A percentile compares a stretch with the other conserved stretches of the same genome.
Conservation (phyloP, 2,329 filamentous ascomycete species). For the Trichophyton simii region DNA sequence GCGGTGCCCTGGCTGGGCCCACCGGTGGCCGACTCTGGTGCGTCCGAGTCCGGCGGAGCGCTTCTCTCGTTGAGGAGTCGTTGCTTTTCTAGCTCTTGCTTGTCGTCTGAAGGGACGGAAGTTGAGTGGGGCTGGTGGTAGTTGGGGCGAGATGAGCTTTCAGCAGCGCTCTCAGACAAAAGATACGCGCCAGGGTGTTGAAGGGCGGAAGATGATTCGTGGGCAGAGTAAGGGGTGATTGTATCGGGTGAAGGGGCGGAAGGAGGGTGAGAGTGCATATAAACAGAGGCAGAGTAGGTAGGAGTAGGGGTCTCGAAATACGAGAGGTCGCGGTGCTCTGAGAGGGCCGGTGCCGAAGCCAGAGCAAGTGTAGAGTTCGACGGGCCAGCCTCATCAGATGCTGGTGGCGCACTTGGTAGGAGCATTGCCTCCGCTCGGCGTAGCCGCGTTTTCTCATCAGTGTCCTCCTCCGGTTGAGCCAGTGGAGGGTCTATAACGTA, state of each 20-base stretch:
- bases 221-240: slow-evolving; percentile 14
- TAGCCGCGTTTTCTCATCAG: slow-evolving; percentile 73
- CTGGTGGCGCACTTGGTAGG: slow-evolving; percentile 66
- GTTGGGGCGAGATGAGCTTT: slow-evolving; percentile 30
- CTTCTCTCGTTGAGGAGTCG: slow-evolving; percentile 53
- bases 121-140: slow-evolving; percentile 1
- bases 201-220: slow-evolving; percentile 4
- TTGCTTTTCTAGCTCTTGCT: slow-evolving; percentile 60
- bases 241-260: slow-evolving; percentile 20
- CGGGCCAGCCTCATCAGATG: slow-evolving; percentile 32
- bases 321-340: slow-evolving; percentile 41
- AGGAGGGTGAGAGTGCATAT: slow-evolving; percentile 14
- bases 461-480: slow-evolving; percentile 45
- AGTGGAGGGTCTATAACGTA: slow-evolving; percentile 18
- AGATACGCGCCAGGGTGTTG: slow-evolving; percentile 6
- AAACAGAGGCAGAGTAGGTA: slow-evolving; percentile 25
- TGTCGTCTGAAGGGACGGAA: slow-evolving; percentile 47
- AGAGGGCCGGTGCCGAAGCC: slow-evolving; percentile 35
- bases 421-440: slow-evolving; percentile 65
- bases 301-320: slow-evolving; percentile 18
- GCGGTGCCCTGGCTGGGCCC: slow-evolving; percentile 9
- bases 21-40: slow-evolving; percentile 8
- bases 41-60: slow-evolving; percentile 36
- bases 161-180: background rate
- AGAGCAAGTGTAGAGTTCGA: slow-evolving; percentile 31